A percentile compares a stretch with the other conserved stretches of the same genome.
These are phyloP conservation scores for Nepenthes alata DNA, from an alignment of 179 eudicot genomes.

Conservation along the genomic window DNA sequence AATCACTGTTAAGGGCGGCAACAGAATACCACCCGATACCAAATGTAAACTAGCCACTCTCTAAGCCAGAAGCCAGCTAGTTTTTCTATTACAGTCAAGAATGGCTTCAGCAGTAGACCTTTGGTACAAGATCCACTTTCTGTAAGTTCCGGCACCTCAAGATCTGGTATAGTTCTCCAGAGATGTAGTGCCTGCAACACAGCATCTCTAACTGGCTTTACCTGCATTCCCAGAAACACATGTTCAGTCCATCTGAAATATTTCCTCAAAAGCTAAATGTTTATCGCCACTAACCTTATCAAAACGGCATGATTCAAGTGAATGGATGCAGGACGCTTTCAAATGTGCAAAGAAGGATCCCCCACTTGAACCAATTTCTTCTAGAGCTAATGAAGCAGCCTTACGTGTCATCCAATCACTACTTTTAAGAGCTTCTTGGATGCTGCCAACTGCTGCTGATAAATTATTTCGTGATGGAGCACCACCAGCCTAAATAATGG, in stretches of 20 bases:
- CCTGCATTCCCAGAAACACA: constrained; percentile 24
- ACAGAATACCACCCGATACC: not conserved
- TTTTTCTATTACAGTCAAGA: not conserved
- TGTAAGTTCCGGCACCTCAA: constrained; percentile 44
- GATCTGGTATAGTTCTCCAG: constrained; percentile 61
- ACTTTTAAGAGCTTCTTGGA: constrained; percentile 67
- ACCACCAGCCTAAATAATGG: constrained; percentile 50
- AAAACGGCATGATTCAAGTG: constrained; percentile 82
- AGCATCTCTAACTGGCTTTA: constrained; percentile 86
- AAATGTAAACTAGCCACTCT: not conserved
- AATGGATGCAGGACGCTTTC: constrained; percentile 51
- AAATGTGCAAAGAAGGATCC: constrained; percentile 44
- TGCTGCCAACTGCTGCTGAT: constrained; percentile 57
- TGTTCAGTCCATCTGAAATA: not conserved
- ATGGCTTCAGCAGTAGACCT: constrained; percentile 21
- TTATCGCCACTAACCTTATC: constrained; percentile 51
- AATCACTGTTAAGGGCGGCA: not conserved
- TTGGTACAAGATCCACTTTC: constrained; percentile 50
- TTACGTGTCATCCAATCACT: constrained; percentile 79
- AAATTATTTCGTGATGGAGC: constrained; percentile 52
- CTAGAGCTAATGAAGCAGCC: constrained; percentile 64
- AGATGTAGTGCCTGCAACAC: constrained; percentile 55
- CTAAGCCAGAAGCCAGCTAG: not conserved
- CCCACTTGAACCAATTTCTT: constrained; percentile 60
- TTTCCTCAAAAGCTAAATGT: not conserved